Conservation (phyloP, 768 basidiomycete genomes). For the Lentinula edodes region DNA sequence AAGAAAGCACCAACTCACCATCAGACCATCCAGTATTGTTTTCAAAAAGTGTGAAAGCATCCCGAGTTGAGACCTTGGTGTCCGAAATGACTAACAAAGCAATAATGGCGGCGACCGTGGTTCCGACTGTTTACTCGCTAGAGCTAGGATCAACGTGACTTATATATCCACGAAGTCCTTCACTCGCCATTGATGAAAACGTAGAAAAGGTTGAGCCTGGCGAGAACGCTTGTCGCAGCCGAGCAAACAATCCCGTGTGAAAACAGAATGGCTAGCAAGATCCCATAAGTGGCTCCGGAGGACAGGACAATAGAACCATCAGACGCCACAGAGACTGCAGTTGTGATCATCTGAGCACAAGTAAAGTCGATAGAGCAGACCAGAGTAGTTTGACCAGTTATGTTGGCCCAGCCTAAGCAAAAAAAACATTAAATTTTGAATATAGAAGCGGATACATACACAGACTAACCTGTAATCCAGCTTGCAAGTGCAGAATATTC, state of each 20-base stretch:
- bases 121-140: conserved; percentile 40
- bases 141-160: conserved; percentile 9
- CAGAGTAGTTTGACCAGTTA: conserved; percentile 64
- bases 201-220: conserved; percentile 66
- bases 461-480: conserved; percentile 46
- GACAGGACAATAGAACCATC: conserved; percentile 48
- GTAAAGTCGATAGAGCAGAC: conserved; percentile 76
- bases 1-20: conserved; percentile 30
- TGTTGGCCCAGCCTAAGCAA: conserved; percentile 59
- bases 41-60: conserved; percentile 65
- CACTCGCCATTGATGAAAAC: conserved; percentile 56
- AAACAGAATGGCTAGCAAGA: conserved; percentile 57
- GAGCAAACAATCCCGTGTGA: conserved; percentile 70
- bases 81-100: conserved; percentile 52
- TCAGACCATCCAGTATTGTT: conserved; percentile 67
- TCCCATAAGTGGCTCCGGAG: conserved; percentile 60
- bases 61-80: conserved; percentile 57
- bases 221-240: conserved; percentile 58
- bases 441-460: background rate
- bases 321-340: conserved; percentile 57
- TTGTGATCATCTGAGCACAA: conserved; percentile 75
- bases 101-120: conserved; percentile 58
- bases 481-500: conserved; percentile 58
- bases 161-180: background rate
- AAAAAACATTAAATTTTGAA: conserved; percentile 13